These are phyloP conservation scores for Crithidia expoeki DNA, from an alignment of 208 protist species.

Conservation along the genomic window DNA sequence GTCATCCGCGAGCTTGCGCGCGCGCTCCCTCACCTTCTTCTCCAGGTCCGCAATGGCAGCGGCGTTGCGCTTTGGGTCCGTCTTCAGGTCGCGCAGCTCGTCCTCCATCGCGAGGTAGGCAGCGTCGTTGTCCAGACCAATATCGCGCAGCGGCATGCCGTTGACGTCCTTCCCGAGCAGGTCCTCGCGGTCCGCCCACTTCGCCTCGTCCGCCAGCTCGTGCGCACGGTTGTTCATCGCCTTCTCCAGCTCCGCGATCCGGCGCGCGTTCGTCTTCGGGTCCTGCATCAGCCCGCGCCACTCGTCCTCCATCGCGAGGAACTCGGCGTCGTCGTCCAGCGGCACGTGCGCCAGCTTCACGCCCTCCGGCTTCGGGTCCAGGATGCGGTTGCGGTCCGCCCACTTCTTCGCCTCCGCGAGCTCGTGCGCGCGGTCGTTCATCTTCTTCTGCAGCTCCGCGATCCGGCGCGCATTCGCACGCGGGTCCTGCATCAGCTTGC, in stretches of 20 bases:
- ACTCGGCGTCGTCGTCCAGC: conserved; percentile 55
- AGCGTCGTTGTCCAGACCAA: conserved; percentile 61
- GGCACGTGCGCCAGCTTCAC: too few relatives aligned
- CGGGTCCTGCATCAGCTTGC: too few relatives aligned
- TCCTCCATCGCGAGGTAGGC: conserved; percentile 29
- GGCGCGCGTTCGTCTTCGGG: conserved; percentile 42
- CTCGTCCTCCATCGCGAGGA: conserved; percentile 58
- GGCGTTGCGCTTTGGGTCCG: conserved; percentile 50
- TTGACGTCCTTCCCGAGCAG: conserved; percentile 56
- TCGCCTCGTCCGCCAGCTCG: conserved; percentile 55
- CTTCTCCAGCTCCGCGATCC: conserved; percentile 59
- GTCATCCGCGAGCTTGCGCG: too few relatives aligned
- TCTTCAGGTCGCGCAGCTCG: conserved; percentile 52
- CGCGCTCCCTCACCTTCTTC: too few relatives aligned
- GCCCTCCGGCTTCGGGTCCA: too few relatives aligned
- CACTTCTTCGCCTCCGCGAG: too few relatives aligned
- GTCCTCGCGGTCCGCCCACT: conserved; percentile 61
- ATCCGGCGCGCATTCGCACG: too few relatives aligned
- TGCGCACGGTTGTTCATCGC: conserved; percentile 67
- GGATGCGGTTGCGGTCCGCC: too few relatives aligned
- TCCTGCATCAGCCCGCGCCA: conserved; percentile 69
- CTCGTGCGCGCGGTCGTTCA: too few relatives aligned
- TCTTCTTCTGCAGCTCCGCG: too few relatives aligned
- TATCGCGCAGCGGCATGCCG: conserved; percentile 63
- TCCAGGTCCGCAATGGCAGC: conserved; percentile 52